Percentiles rank a stretch among this genome's conserved stretches.
These are phyloP conservation scores for Penicillium paneum DNA, from an alignment of 2,329 filamentous ascomycete species.

Conservation along the genomic window DNA sequence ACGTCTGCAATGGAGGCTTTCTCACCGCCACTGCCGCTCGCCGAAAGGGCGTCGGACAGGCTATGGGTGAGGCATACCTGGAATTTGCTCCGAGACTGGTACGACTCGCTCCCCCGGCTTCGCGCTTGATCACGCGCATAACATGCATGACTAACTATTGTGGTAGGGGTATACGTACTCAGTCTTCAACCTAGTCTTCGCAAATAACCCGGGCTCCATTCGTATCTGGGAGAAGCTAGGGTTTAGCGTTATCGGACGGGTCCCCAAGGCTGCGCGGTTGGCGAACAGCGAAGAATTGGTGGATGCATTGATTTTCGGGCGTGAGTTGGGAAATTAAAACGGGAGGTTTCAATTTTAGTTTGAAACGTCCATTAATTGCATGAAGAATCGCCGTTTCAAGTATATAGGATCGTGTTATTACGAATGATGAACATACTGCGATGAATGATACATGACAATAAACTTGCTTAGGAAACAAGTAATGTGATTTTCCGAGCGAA, in stretches of 20 bases:
- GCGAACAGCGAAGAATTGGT: constrained; percentile 38
- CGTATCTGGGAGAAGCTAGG: constrained; percentile 41
- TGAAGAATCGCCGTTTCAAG: neutral
- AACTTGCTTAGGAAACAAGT: neutral
- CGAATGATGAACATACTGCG: neutral
- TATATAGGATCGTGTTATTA: neutral
- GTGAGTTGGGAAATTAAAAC: constrained; percentile 26
- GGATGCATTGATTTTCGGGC: constrained; percentile 41
- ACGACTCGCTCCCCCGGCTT: neutral
- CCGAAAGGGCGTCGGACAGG: constrained; percentile 34
- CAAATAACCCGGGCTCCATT: constrained; percentile 39
- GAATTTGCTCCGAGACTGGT: constrained; percentile 39
- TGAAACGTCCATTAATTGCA: neutral
- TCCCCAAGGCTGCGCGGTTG: constrained; percentile 36
- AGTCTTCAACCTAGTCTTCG: constrained; percentile 43
- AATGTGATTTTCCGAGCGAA: constrained; percentile 1
- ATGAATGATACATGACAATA: neutral
- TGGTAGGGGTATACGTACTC: constrained; percentile 41
- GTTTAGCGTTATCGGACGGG: constrained; percentile 38
- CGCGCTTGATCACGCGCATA: no score
- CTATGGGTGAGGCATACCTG: constrained; percentile 39
- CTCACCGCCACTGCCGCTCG: constrained; percentile 34
- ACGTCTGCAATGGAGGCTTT: constrained; percentile 41
- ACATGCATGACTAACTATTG: neutral
- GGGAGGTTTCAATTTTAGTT: neutral